Conservation (phyloP, 768 basidiomycete genomes). For the Lactarius sp. region DNA sequence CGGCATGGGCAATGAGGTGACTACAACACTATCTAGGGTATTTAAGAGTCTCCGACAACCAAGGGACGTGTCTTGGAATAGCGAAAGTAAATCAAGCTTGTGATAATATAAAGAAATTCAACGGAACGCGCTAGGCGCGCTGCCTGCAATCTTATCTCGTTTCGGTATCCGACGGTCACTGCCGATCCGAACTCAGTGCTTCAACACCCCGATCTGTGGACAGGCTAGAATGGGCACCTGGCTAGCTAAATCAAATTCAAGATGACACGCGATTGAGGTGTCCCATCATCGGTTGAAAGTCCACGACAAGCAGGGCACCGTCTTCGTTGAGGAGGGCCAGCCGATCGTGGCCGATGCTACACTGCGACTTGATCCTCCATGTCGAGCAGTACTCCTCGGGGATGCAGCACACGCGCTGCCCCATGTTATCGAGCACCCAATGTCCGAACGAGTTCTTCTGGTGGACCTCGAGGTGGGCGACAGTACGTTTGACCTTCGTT, state of each 20-base stretch:
- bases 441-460: slow-evolving; percentile 5
- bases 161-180: no score
- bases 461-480: slow-evolving; percentile 12
- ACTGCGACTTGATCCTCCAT: slow-evolving; percentile 7
- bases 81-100: no score
- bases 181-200: no score
- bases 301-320: slow-evolving; percentile 2
- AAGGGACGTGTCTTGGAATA: no score
- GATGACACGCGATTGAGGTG: background rate
- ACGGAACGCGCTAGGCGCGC: no score
- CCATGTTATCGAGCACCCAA: slow-evolving; percentile 18
- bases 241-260: background rate
- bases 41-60: no score
- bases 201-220: background rate
- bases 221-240: background rate
- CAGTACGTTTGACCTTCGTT: background rate
- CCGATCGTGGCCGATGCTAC: slow-evolving; percentile 6
- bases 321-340: slow-evolving; percentile 6
- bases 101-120: no score
- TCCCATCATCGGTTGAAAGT: slow-evolving; percentile 17
- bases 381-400: slow-evolving; percentile 19
- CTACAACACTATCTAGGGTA: no score
- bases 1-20: no score
- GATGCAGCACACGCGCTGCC: slow-evolving; percentile 16
- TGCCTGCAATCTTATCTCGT: no score